Evolutionary conservation across 495 filamentous ascomycete species (phyloP).

Genomic region (Annulohypoxylon bovei): DNA sequence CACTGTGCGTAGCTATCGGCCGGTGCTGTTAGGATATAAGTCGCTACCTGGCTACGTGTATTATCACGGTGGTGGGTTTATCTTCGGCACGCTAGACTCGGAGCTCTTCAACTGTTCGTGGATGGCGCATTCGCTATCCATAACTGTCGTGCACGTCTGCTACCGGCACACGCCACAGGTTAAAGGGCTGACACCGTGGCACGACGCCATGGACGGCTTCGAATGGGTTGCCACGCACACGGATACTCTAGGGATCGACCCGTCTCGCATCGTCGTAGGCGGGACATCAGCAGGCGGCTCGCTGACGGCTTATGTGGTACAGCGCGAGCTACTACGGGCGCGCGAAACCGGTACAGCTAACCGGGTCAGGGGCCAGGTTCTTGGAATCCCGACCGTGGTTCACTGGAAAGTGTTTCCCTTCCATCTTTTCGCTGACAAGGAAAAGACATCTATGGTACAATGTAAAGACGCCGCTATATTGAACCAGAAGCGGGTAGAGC

Average conservation of each 20-base stretch:
- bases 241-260: constrained; percentile 46
- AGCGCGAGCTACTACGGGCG: constrained; percentile 45
- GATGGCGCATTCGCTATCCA: constrained; percentile 42
- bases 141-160: constrained; percentile 57
- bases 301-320: constrained; percentile 55
- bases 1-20: constrained; percentile 58
- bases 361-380: constrained; percentile 53
- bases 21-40: constrained; percentile 30
- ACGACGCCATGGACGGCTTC: constrained; percentile 60
- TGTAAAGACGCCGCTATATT: constrained; percentile 54
- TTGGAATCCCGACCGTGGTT: constrained; percentile 56
- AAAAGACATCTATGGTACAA: constrained; percentile 52
- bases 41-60: constrained; percentile 58
- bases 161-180: constrained; percentile 61
- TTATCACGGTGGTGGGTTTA: constrained; percentile 62
- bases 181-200: constrained; percentile 54
- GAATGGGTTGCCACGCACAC: constrained; percentile 56
- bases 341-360: constrained; percentile 41
- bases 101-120: constrained; percentile 61
- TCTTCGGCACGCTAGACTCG: constrained; percentile 57
- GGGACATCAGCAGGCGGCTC: constrained; percentile 60
- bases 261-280: constrained; percentile 54
- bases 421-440: constrained; percentile 48
- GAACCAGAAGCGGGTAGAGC: constrained; percentile 43
- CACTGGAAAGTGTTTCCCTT: constrained; percentile 49